These are phyloP conservation scores for Cerrena zonata DNA, from an alignment of 1,284 basidiomycete species.

Conservation along the genomic window DNA sequence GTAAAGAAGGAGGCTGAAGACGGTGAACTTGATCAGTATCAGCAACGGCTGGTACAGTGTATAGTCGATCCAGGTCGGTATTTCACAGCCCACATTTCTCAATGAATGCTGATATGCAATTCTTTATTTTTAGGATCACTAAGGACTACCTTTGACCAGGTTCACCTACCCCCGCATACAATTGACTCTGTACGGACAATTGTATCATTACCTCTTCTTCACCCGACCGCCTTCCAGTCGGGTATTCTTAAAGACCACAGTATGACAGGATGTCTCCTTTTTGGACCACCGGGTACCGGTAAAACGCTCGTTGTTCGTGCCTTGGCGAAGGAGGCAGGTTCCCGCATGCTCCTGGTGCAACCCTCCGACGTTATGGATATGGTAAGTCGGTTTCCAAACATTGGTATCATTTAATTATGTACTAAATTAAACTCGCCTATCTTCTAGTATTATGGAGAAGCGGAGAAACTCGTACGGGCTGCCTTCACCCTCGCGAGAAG, in stretches of 20 bases:
- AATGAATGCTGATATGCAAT: neutral
- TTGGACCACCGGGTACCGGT: slow-evolving; percentile 88
- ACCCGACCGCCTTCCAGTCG: slow-evolving; percentile 84
- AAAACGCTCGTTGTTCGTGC: slow-evolving; percentile 88
- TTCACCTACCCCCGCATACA: slow-evolving; percentile 81
- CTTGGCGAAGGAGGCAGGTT: slow-evolving; percentile 85
- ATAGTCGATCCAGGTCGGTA: slow-evolving; percentile 73
- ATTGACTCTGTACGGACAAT: slow-evolving; percentile 86
- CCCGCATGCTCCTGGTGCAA: slow-evolving; percentile 79
- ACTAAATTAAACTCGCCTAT: no score
- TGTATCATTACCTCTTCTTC: slow-evolving; percentile 85
- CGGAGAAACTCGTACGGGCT: slow-evolving; percentile 88
- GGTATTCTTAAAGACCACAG: slow-evolving; percentile 88
- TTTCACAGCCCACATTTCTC: slow-evolving; percentile 33
- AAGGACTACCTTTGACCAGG: slow-evolving; percentile 79
- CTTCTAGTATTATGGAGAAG: slow-evolving; percentile 84
- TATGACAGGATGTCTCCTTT: slow-evolving; percentile 82
- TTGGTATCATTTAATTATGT: neutral
- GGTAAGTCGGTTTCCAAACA: slow-evolving; percentile 45
- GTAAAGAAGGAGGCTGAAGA: slow-evolving; percentile 72
- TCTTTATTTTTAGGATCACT: slow-evolving; percentile 35
- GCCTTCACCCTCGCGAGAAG: slow-evolving; percentile 86
- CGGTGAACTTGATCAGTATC: slow-evolving; percentile 68
- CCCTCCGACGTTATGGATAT: slow-evolving; percentile 87
- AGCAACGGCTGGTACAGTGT: slow-evolving; percentile 71